Conservation (phyloP, 2,329 filamentous ascomycete genomes). For the Phialophora macrospora region DNA sequence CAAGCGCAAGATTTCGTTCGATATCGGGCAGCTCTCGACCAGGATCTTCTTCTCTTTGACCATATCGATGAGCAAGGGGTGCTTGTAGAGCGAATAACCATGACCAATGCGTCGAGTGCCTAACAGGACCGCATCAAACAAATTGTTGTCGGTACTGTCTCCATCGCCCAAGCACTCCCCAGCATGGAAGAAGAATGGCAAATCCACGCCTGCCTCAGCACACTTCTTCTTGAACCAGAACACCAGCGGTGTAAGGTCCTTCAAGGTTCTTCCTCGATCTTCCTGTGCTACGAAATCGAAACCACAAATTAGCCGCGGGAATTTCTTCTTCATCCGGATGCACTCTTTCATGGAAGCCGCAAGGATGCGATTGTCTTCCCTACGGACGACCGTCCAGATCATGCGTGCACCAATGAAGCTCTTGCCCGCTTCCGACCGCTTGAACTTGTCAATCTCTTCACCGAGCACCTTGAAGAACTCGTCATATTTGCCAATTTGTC, state of each 20-base stretch:
- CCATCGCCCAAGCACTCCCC: slow-evolving; percentile 85
- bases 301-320: slow-evolving; percentile 79
- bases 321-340: slow-evolving; percentile 77
- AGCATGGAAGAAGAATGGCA: slow-evolving; percentile 96
- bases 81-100: slow-evolving; percentile 85
- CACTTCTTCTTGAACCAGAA: slow-evolving; percentile 95
- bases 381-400: slow-evolving; percentile 79
- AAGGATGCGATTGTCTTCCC: slow-evolving; percentile 66
- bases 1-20: slow-evolving; percentile 83
- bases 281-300: slow-evolving; percentile 92
- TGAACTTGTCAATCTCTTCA: slow-evolving; percentile 79
- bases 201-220: slow-evolving; percentile 73
- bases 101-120: slow-evolving; percentile 89
- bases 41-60: slow-evolving; percentile 87
- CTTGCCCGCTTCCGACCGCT: slow-evolving; percentile 69
- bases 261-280: slow-evolving; percentile 74
- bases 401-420: slow-evolving; percentile 85
- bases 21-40: slow-evolving; percentile 87
- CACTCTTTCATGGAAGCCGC: slow-evolving; percentile 85
- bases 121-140: slow-evolving; percentile 86
- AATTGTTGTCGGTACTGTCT: slow-evolving; percentile 75
- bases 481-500: slow-evolving; percentile 57
- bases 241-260: slow-evolving; percentile 78
- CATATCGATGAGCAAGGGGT: slow-evolving; percentile 85
- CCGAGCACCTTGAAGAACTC: slow-evolving; percentile 74